Percentiles rank a stretch among this genome's conserved stretches.
Evolutionary conservation across 306 rosid species (phyloP).

Genomic region (Datisca glomerata): DNA sequence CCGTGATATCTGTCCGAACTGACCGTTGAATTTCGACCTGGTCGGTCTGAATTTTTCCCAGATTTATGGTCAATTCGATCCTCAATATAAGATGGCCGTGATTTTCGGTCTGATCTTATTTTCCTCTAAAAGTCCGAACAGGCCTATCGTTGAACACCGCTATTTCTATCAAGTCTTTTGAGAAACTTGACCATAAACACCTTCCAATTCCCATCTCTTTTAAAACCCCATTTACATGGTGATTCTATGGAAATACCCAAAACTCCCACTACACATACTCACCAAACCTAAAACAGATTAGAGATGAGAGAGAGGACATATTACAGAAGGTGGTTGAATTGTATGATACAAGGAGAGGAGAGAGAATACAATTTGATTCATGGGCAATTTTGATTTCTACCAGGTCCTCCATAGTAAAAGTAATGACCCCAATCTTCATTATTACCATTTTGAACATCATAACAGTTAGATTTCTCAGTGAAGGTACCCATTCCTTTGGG

Average conservation of each 20-base stretch:
- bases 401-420: constrained; percentile 99
- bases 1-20: too few relatives aligned
- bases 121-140: too few relatives aligned
- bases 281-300: not conserved
- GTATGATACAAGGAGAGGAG: constrained; percentile 4
- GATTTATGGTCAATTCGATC: too few relatives aligned
- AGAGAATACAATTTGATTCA: constrained; percentile 17
- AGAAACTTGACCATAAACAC: not conserved
- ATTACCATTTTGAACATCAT: constrained; percentile 84
- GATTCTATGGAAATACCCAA: not conserved
- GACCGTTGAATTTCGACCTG: too few relatives aligned
- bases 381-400: constrained; percentile 65
- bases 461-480: constrained; percentile 88
- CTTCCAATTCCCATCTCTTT: not conserved
- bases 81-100: too few relatives aligned
- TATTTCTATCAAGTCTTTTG: not conserved
- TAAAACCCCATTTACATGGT: not conserved
- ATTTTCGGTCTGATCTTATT: too few relatives aligned
- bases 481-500: constrained; percentile 81
- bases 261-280: not conserved
- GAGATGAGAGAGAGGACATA: not conserved
- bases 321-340: not conserved
- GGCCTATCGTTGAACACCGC: too few relatives aligned
- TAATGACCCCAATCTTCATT: constrained; percentile 96
- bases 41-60: too few relatives aligned